Evolutionary conservation across 345 rosid genomes (phyloP), one percentile per base, ranked within the genome.

Genomic region (Rhodamnia argentea): DNA sequence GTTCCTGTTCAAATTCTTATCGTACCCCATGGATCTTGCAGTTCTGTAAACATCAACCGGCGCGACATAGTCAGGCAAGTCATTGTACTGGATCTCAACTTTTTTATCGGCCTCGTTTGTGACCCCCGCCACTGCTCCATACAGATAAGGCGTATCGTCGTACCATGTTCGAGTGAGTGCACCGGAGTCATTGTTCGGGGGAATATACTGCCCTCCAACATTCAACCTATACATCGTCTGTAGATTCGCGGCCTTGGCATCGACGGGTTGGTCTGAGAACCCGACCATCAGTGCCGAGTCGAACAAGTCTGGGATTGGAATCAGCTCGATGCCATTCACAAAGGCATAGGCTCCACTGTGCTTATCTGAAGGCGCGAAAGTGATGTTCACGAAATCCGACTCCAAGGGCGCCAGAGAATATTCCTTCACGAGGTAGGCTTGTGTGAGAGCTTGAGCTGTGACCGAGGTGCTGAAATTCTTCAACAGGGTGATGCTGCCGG

Each of bases 251-350:
- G 44, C 27, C 27, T 83, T 87, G 20, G 86, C 88, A 87, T 94
- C 95, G 0, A 87, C 13, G 3, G 60, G 74, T n/a, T 87, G 87
- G 82, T 93, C 93, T 9, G 86, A 29, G n/a, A 90, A 87, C 29
- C 98, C 99, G 82, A 94, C 93, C 89, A 93, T 84, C 24, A 26
- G 57, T 13, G 90, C 94, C 2, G 87, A 15, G 10, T 92, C 93
- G 58, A 97, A 96, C 87, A 96, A 10, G 12, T 93, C 93, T 0
- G 95, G 95, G 83, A 91, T 89, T 42, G 89, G 88, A 59, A 92
- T 53, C 60, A 96, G 82, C 89, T 96, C 98, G 12, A 96, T 94
- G 53, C 96, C 98, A 27, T 97, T 97, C 26, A 97, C 86, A 74
- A 94, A 94, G 20, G 95, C 95, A 85, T 92, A 96, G 10, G 92